Conservation (phyloP, 208 protist genomes). For the Endotrypanum monterogeii region DNA sequence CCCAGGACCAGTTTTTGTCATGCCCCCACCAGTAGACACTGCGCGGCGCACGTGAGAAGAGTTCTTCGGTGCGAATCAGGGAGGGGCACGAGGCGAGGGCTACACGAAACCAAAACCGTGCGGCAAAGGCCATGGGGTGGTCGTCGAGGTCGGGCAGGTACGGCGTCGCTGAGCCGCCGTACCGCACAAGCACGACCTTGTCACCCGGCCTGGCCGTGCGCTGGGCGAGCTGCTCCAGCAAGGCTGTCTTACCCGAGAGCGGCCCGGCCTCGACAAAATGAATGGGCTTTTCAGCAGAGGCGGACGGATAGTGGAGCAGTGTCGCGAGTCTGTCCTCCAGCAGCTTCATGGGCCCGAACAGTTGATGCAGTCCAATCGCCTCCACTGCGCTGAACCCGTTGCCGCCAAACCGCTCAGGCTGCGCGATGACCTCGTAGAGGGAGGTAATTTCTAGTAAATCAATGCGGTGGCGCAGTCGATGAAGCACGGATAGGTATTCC, state of each 20-base stretch:
- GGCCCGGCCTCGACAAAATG: constrained; percentile 79
- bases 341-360: constrained; percentile 80
- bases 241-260: constrained; percentile 72
- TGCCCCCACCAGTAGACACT: constrained; percentile 81
- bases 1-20: constrained; percentile 77
- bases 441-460: constrained; percentile 60
- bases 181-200: constrained; percentile 74
- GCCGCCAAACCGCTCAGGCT: constrained; percentile 50
- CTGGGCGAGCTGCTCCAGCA: constrained; percentile 66
- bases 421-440: constrained; percentile 54
- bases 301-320: constrained; percentile 57
- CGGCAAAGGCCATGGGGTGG: constrained; percentile 74
- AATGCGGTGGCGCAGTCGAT: constrained; percentile 56
- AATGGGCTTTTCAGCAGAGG: constrained; percentile 59
- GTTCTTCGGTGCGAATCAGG: constrained; percentile 72
- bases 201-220: constrained; percentile 44
- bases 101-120: constrained; percentile 86
- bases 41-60: constrained; percentile 72
- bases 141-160: constrained; percentile 83
- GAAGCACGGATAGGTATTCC: constrained; percentile 79
- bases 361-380: constrained; percentile 66
- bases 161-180: constrained; percentile 66
- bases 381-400: constrained; percentile 67
- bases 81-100: constrained; percentile 73
- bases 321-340: constrained; percentile 77